Conservation (phyloP, 805 yeast species). For the Metschnikowia noctiluminum region DNA sequence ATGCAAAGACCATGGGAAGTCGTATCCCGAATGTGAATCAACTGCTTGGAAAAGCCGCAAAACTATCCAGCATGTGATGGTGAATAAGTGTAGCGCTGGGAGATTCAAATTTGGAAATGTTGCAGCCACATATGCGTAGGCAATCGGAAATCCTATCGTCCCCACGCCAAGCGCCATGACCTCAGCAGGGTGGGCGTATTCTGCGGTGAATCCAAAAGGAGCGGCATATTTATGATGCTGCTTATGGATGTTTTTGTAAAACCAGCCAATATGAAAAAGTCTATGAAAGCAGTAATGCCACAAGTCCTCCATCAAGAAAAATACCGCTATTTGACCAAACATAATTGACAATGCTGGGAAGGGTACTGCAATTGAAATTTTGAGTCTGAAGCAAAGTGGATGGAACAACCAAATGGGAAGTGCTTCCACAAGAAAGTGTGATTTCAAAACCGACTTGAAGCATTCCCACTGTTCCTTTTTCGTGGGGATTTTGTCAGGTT, state of each 20-base stretch:
- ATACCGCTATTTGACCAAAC: slow-evolving; percentile 43
- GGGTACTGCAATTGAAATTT: slow-evolving; percentile 50
- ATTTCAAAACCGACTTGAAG: slow-evolving; percentile 51
- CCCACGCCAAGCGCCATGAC: slow-evolving; percentile 57
- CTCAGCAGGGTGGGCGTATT: slow-evolving; percentile 59
- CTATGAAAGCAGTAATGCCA: slow-evolving; percentile 65
- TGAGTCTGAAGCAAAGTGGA: slow-evolving; percentile 48
- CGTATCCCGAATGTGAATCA: slow-evolving; percentile 60
- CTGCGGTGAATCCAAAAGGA: slow-evolving; percentile 61
- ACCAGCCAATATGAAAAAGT: slow-evolving; percentile 52
- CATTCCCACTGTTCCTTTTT: slow-evolving; percentile 62
- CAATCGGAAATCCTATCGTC: slow-evolving; percentile 57
- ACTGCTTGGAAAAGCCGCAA: slow-evolving; percentile 57
- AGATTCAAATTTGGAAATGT: slow-evolving; percentile 63
- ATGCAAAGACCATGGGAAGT: slow-evolving; percentile 59
- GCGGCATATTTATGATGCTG: slow-evolving; percentile 62
- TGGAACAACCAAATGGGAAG: slow-evolving; percentile 64
- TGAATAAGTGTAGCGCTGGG: slow-evolving; percentile 47
- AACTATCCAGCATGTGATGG: slow-evolving; percentile 50
- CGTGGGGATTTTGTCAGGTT: slow-evolving; percentile 49
- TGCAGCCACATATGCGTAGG: slow-evolving; percentile 46
- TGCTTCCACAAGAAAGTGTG: slow-evolving; percentile 57
- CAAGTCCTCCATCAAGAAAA: slow-evolving; percentile 52
- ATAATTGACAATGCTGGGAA: slow-evolving; percentile 46
- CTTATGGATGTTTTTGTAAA: slow-evolving; percentile 56